Evolutionary conservation across 148 eudicot species (phyloP).

Genomic region (Fagopyrum homotropicum): DNA sequence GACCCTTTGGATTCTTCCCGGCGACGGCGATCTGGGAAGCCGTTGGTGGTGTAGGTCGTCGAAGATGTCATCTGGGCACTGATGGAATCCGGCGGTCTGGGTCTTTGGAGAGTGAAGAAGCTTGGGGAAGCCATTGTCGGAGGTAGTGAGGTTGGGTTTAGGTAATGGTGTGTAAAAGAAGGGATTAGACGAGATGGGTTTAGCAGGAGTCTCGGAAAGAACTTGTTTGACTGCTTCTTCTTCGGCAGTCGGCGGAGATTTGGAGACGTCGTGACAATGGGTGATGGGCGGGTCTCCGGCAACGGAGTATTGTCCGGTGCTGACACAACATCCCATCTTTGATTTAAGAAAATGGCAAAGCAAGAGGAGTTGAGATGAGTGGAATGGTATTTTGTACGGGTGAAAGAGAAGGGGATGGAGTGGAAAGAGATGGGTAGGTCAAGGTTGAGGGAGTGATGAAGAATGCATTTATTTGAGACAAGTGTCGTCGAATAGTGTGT

Average conservation of each 20-base stretch:
- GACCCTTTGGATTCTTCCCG: not conserved
- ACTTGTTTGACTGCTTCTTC: constrained; percentile 74
- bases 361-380: not conserved
- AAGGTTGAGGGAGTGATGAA: not conserved
- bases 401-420: not conserved
- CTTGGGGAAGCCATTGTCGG: constrained; percentile 5
- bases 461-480: not conserved
- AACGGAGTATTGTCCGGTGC: constrained; percentile 17
- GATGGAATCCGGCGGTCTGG: not conserved
- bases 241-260: constrained; percentile 39
- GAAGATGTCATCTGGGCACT: not conserved
- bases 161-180: not conserved
- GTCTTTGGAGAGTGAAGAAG: not conserved
- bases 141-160: not conserved
- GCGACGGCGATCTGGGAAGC: constrained; percentile 1
- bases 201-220: constrained; percentile 47
- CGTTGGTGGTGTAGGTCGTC: not conserved
- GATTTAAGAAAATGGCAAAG: not conserved
- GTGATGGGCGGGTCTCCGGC: not conserved
- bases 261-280: constrained; percentile 12
- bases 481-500: too few relatives aligned
- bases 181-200: constrained; percentile 4
- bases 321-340: constrained; percentile 60
- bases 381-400: not conserved
- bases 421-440: not conserved